phyloP scores from a whole-genome alignment of 1,284 basidiomycete genomes.

The Volvariella surrecta region DNA sequence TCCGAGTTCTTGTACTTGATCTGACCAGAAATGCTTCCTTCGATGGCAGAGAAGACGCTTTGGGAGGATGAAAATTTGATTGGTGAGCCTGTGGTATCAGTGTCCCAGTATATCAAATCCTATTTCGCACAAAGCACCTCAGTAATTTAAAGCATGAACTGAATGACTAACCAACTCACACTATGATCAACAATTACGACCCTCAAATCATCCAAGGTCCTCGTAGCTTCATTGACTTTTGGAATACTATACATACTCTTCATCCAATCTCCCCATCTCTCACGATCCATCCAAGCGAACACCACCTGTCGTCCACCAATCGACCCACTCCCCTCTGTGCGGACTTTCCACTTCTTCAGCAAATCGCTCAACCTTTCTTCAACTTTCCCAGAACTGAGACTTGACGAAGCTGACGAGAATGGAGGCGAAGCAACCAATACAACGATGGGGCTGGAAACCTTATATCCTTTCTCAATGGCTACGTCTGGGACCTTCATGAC shows the following conservation, averaged over 20 bases:
- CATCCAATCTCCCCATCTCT: conserved; percentile 78
- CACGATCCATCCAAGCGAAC: conserved; percentile 81
- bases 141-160: conserved; percentile 13
- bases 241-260: conserved; percentile 79
- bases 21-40: conserved; percentile 52
- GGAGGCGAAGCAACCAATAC: conserved; percentile 54
- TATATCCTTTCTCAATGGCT: background rate
- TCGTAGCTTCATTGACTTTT: conserved; percentile 16
- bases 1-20: conserved; percentile 59
- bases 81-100: conserved; percentile 37
- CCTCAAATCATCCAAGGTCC: conserved; percentile 35
- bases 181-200: conserved; percentile 77
- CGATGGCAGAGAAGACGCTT: conserved; percentile 64
- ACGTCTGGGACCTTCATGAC: conserved; percentile 73
- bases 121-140: conserved; percentile 19
- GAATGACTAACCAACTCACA: conserved; percentile 33
- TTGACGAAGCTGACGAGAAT: conserved; percentile 19
- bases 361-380: conserved; percentile 42
- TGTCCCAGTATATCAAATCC: conserved; percentile 63
- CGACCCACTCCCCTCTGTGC: conserved; percentile 28
- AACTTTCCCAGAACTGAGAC: conserved; percentile 22
- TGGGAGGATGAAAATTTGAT: conserved; percentile 46
- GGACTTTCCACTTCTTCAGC: conserved; percentile 56
- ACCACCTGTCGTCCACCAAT: conserved; percentile 49
- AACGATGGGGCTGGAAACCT: conserved; percentile 46